Base-by-base conservation (phyloP, 805 yeast genomes). In the Vanderwaltozyma polyspora region DNA sequence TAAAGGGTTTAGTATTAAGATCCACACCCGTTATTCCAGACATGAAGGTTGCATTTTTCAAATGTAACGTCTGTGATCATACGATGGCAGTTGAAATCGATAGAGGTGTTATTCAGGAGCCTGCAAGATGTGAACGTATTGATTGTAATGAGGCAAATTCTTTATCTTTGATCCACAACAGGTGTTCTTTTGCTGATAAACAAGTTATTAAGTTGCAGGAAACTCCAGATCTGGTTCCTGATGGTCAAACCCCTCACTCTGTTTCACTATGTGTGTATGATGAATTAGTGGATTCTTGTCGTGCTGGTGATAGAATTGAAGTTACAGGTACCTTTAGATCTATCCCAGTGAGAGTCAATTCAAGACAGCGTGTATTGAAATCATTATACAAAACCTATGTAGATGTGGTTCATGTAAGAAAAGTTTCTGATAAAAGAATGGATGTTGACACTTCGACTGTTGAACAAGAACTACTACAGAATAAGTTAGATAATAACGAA, bases 201-300 rank as follows among this genome's bases (percentile, higher is more conserved):
- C 99, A 91, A 60, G 89, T 91, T 19, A 76, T 91, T 45, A 83
- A 84, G 50, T 64, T 91, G 28, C 98, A 91, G 60, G 98, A 91
- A 59, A 86, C 95, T 0, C 95, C 95, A 1, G 98, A 91, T 58
- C 68, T 76, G 41, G 94, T 89, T 12, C 98, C 98, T 4, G 97
- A 83, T 61, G 98, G 98, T 13, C 98, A 91, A 60, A 91, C 98
- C 3, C 98, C 98, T 2, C 98, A 91, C 59, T 79, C 95, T 11
- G 83, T 91, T 31, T 84, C 94, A 6, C 64, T 91, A 19, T 85
- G 95, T 64, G 94, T 84, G 1, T 91, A 89, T 54, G 98, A 91
- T 59, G 97, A 91, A 56, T 67, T 91, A 41, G 98, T 91, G 1
- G 98, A 91, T 57, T 70, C 82, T 35, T 81, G 94, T 50, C 73